Conservation (phyloP, 2,329 filamentous ascomycete species). For the Microdochium paspali region DNA sequence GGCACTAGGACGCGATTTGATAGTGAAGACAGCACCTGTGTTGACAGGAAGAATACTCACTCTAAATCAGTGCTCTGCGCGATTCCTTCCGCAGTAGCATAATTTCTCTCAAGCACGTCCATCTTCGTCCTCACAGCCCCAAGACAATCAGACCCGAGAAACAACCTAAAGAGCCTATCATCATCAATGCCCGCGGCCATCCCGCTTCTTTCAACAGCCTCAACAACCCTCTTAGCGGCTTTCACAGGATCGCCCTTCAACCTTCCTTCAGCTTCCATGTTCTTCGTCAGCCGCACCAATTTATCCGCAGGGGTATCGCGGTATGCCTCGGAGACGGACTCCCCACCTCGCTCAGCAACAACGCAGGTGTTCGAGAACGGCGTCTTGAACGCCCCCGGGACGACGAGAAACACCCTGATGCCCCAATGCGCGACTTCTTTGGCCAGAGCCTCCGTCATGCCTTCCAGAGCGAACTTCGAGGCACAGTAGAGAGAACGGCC, state of each 20-base stretch:
- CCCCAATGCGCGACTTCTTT: background rate
- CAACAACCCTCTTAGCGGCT: background rate
- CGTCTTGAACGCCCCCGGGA: background rate
- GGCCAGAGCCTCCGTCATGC: constrained; percentile 4
- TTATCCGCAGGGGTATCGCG: background rate
- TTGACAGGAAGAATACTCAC: background rate
- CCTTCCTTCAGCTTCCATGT: background rate
- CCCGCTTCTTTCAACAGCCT: background rate
- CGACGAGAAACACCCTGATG: background rate
- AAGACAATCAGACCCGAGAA: background rate
- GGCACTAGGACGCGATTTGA: too few species aligned
- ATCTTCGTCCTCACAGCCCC: background rate
- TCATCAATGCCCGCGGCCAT: background rate
- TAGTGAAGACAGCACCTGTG: too few species aligned
- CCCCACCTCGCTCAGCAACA: background rate
- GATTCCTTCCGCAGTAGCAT: background rate
- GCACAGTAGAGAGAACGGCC: background rate
- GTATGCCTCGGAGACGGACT: background rate
- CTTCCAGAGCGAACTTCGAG: background rate
- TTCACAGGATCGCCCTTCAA: constrained; percentile 1
- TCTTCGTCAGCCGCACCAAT: background rate
- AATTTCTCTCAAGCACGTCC: background rate
- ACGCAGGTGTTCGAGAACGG: constrained; percentile 5
- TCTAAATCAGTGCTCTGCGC: constrained; percentile 1
- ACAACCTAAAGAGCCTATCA: background rate